phyloP scores from a whole-genome alignment of 768 basidiomycete genomes.

The Psilocybe subaeruginosa region DNA sequence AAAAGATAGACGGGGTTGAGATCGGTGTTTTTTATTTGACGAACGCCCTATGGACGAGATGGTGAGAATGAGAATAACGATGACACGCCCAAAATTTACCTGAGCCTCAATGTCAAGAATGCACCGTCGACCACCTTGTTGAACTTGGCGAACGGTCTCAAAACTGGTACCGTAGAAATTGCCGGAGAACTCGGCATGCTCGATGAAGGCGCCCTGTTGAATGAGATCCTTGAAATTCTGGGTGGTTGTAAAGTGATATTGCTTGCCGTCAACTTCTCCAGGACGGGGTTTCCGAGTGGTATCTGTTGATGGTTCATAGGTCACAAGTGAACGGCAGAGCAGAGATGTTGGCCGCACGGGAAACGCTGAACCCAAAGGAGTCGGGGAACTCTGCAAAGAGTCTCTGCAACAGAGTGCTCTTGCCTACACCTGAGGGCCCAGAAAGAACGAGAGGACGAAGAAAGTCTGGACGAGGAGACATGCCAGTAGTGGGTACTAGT shows the following conservation, averaged over 20 bases:
- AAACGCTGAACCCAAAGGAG: conserved; percentile 91
- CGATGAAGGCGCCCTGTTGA: conserved; percentile 79
- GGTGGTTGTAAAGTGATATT: conserved; percentile 83
- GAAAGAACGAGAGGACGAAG: conserved; percentile 84
- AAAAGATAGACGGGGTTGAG: conserved; percentile 90
- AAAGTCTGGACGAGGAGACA: conserved; percentile 30
- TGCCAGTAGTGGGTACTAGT: not conserved
- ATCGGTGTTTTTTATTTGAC: conserved; percentile 83
- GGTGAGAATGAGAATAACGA: conserved; percentile 5
- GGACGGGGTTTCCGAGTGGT: conserved; percentile 86
- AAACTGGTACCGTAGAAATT: conserved; percentile 95
- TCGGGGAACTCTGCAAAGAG: conserved; percentile 83
- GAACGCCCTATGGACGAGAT: conserved; percentile 70
- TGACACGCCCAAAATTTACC: conserved; percentile 43
- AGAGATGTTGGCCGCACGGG: conserved; percentile 56
- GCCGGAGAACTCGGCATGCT: conserved; percentile 91
- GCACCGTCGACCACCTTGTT: conserved; percentile 74
- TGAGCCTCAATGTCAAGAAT: conserved; percentile 97
- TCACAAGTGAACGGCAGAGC: conserved; percentile 11
- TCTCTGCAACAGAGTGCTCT: conserved; percentile 84
- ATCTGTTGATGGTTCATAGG: conserved; percentile 49
- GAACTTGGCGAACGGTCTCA: conserved; percentile 71
- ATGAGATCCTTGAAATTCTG: conserved; percentile 77
- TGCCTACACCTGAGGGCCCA: conserved; percentile 93
- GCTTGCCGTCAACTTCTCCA: conserved; percentile 80